A percentile compares a stretch with the other conserved stretches of the same genome.
Conservation (phyloP, 1,284 basidiomycete species). For the Xerocomus nothofagi region DNA sequence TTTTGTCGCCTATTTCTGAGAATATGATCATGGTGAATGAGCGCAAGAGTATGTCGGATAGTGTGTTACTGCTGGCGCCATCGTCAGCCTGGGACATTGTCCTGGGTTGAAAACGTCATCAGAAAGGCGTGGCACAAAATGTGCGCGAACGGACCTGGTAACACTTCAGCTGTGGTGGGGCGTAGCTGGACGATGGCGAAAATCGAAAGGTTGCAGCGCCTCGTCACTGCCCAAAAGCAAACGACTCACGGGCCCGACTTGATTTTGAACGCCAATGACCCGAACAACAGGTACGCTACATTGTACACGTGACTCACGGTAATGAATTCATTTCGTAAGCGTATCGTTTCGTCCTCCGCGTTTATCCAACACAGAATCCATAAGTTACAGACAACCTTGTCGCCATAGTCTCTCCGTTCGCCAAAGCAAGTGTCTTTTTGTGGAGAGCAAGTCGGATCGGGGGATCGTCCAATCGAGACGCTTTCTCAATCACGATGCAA, state of each 20-base stretch:
- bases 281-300: too few species aligned
- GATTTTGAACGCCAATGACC: too few species aligned
- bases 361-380: neutral
- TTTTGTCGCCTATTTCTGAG: conserved; percentile 97
- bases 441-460: conserved; percentile 33
- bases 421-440: conserved; percentile 1
- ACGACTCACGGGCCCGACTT: neutral
- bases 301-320: conserved; percentile 9
- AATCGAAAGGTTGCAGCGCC: too few species aligned
- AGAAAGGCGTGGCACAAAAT: neutral
- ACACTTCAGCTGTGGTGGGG: neutral
- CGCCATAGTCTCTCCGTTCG: conserved; percentile 14
- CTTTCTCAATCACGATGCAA: conserved; percentile 21
- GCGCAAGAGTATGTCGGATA: conserved; percentile 62
- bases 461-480: conserved; percentile 23
- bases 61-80: conserved; percentile 8
- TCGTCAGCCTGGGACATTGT: conserved; percentile 22
- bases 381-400: conserved; percentile 29
- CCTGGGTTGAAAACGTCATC: conserved; percentile 7
- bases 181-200: neutral
- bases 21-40: conserved; percentile 87
- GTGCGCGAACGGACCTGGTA: conserved; percentile 4
- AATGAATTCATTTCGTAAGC: too few species aligned
- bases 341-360: too few species aligned
- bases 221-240: neutral